Evolutionary conservation across 129 eudicot species (phyloP).

Genomic region (carrot (Daucus carota)): DNA sequence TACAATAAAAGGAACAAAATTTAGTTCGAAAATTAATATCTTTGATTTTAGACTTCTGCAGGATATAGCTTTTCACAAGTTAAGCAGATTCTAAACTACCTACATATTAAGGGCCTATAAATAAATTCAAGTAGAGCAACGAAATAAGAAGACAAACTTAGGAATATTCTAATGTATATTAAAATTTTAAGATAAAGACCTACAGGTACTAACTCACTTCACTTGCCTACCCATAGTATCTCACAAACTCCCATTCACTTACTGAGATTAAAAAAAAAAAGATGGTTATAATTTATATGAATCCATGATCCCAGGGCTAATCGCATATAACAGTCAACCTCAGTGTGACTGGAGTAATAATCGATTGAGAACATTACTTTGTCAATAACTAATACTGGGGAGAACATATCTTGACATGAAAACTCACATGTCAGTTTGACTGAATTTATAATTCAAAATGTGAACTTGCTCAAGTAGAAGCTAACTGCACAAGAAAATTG

Average conservation of each 20-base stretch:
- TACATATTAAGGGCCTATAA: not conserved
- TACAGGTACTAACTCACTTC: not conserved
- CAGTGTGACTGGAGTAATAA: not conserved
- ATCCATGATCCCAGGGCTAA: not conserved
- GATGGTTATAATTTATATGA: too few relatives aligned
- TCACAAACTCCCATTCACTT: not conserved
- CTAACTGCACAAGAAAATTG: not conserved
- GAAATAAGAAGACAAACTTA: not conserved
- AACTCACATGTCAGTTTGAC: not conserved
- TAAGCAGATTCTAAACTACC: not conserved
- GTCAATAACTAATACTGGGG: not conserved
- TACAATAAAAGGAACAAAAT: too few relatives aligned
- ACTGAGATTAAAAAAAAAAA: too few relatives aligned
- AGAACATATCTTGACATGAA: not conserved
- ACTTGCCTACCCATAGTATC: not conserved
- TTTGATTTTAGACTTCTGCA: not conserved
- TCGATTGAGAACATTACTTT: not conserved
- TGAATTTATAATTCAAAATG: not conserved
- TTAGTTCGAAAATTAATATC: not conserved
- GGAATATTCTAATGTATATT: not conserved
- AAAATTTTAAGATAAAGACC: not conserved
- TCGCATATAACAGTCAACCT: not conserved
- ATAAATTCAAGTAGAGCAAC: not conserved
- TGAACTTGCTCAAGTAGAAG: not conserved
- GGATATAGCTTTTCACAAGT: not conserved